Evolutionary conservation across 2,329 filamentous ascomycete species (phyloP), one percentile per base, ranked within the genome.

Genomic region (Colletotrichum sp.): DNA sequence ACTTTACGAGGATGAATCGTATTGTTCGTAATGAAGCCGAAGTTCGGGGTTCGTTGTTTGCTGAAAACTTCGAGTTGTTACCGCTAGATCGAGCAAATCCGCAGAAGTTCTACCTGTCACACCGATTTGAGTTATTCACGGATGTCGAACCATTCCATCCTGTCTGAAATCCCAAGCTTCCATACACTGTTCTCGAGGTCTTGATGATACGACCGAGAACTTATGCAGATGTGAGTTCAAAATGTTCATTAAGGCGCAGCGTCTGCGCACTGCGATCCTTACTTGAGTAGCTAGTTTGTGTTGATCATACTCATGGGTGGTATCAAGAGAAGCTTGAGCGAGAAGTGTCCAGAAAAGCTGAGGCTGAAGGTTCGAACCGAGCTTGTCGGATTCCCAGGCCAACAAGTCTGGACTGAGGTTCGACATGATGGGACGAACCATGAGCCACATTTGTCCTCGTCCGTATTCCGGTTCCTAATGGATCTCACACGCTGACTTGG

Each of bases 91-190:
- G 49, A 55, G n/a, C 8, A 55, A 55, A 55, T 55, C n/a, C 49
- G 1, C 11, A 55, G n/a, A 55, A 55, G n/a, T 0, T 22, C n/a
- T 25, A 22, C 0, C 3, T 55, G 5, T 55, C 1, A 15, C 49
- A n/a, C 49, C 13, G 49, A 25, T n/a, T n/a, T 25, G 9, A 22
- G 11, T 22, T 55, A 25, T 55, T 55, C 49, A 55, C 25, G 25
- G 25, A 55, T n/a, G 49, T 25, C 25, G n/a, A 55, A 55, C 5
- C 49, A 3, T 55, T 55, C n/a, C 16, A 3, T 2, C 13, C 0
- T 55, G n/a, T 55, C 49, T 55, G 16, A 13, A 55, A 55, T 22
- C 25, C 0, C 8, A 55, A 55, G 0, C 7, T 15, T 55, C 49
- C n/a, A 25, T 12, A 55, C 49, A 15, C 0, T 55, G 11, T 55